These are phyloP conservation scores for Fusarium scirpi DNA, from an alignment of 2,329 filamentous ascomycete genomes.

Conservation along the genomic window DNA sequence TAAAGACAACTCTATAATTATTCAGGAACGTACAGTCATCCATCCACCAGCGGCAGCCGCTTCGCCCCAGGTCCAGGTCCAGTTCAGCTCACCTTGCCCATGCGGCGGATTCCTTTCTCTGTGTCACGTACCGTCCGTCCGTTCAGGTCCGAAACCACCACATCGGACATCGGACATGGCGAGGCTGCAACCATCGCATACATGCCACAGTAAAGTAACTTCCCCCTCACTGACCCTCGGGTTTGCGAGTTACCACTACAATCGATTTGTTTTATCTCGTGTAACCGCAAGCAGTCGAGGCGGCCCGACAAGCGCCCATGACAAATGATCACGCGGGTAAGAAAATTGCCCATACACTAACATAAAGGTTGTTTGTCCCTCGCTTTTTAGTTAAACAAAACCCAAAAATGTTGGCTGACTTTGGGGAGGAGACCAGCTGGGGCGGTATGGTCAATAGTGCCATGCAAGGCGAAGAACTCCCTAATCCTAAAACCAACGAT, in stretches of 20 bases:
- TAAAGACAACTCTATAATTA: slow-evolving; percentile 28
- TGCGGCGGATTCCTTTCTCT: slow-evolving; percentile 5
- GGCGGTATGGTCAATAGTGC: slow-evolving; percentile 41
- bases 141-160: slow-evolving; percentile 26
- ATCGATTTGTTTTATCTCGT: slow-evolving; percentile 2
- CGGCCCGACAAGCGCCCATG: background rate
- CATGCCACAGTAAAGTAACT: slow-evolving; percentile 5
- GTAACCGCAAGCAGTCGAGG: slow-evolving; percentile 21
- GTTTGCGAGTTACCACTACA: background rate
- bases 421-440: slow-evolving; percentile 14
- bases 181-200: slow-evolving; percentile 26
- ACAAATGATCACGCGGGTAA: slow-evolving; percentile 19
- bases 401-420: slow-evolving; percentile 27
- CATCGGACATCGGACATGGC: slow-evolving; percentile 36
- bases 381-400: slow-evolving; percentile 25
- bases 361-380: slow-evolving; percentile 27
- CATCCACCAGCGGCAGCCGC: slow-evolving; percentile 30
- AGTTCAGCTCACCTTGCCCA: slow-evolving; percentile 38
- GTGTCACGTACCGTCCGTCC: slow-evolving; percentile 20
- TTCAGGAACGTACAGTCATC: slow-evolving; percentile 1
- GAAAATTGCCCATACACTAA: slow-evolving; percentile 20
- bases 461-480: slow-evolving; percentile 38
- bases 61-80: slow-evolving; percentile 29
- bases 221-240: slow-evolving; percentile 1
- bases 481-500: slow-evolving; percentile 32